Percentiles rank a stretch among this genome's conserved stretches.
Conservation (phyloP, 2,329 filamentous ascomycete genomes). For the Apiospora rasikravindrae region DNA sequence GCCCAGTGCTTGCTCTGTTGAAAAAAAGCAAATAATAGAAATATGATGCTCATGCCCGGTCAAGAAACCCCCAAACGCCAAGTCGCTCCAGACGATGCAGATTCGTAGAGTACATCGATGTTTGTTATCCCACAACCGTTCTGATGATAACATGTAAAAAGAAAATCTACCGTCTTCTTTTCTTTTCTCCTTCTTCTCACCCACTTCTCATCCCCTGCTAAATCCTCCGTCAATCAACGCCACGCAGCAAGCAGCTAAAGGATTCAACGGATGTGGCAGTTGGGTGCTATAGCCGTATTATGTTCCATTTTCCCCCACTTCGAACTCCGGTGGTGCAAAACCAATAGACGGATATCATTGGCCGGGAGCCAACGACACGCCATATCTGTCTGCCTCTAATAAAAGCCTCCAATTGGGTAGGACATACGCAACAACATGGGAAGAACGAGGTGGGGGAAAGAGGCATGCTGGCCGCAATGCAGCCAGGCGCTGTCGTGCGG, state of each 20-base stretch:
- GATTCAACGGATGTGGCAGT: neutral
- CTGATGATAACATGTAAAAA: neutral
- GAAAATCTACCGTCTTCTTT: neutral
- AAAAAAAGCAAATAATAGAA: neutral
- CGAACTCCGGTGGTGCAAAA: slow-evolving; percentile 9
- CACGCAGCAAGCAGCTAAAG: neutral
- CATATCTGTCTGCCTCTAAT: neutral
- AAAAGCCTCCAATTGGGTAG: neutral
- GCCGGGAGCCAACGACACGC: neutral
- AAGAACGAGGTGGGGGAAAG: neutral
- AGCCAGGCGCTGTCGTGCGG: neutral
- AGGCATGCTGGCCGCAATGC: neutral
- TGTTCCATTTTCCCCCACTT: slow-evolving; percentile 12
- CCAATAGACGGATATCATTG: neutral
- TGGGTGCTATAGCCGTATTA: neutral
- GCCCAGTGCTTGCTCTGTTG: neutral
- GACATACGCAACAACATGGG: no score
- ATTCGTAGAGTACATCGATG: slow-evolving; percentile 1
- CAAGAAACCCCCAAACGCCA: neutral
- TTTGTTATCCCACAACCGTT: neutral
- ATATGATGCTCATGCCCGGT: neutral
- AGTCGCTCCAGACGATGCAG: slow-evolving; percentile 1
- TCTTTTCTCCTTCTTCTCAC: neutral
- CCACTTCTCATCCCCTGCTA: neutral
- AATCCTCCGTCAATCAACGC: neutral